These are phyloP conservation scores for Erysimum pusillum DNA, from an alignment of 441 rosid species.

Conservation along the genomic window DNA sequence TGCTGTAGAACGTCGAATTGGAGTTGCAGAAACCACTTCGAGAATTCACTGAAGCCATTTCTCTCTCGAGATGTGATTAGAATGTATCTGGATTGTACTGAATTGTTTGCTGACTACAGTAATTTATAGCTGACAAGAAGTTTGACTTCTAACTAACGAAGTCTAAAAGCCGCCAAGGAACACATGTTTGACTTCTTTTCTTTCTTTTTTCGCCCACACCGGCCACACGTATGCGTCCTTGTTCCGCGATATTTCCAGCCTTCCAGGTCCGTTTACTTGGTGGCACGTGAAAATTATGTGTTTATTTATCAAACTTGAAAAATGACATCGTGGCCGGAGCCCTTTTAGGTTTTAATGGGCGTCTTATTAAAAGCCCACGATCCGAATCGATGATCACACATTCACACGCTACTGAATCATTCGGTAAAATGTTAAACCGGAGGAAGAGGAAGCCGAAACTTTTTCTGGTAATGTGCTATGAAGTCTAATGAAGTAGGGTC, in stretches of 20 bases:
- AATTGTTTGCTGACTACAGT: conserved; percentile 7
- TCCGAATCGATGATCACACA: not conserved
- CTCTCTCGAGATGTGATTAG: not conserved
- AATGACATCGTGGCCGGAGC: conserved; percentile 21
- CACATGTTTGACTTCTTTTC: not conserved
- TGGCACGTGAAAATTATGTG: conserved; percentile 34
- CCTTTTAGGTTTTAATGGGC: not conserved
- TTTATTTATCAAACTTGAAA: not conserved
- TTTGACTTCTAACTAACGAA: conserved; percentile 5
- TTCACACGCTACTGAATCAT: not conserved
- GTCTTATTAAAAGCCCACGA: not conserved
- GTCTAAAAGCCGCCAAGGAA: conserved; percentile 19
- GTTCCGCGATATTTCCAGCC: conserved; percentile 25
- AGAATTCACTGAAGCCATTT: conserved; percentile 32
- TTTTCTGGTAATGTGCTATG: no score
- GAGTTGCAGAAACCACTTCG: conserved; percentile 78
- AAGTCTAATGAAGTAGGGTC: no score
- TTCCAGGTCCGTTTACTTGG: not conserved
- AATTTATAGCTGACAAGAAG: not conserved
- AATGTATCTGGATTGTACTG: not conserved
- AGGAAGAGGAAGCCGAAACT: no score
- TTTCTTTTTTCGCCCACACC: no score
- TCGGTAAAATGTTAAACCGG: no score
- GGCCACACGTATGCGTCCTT: no score
- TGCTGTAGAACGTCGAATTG: conserved; percentile 75